Conservation (phyloP, 2,329 filamentous ascomycete genomes). For the Xylaria sp. region DNA sequence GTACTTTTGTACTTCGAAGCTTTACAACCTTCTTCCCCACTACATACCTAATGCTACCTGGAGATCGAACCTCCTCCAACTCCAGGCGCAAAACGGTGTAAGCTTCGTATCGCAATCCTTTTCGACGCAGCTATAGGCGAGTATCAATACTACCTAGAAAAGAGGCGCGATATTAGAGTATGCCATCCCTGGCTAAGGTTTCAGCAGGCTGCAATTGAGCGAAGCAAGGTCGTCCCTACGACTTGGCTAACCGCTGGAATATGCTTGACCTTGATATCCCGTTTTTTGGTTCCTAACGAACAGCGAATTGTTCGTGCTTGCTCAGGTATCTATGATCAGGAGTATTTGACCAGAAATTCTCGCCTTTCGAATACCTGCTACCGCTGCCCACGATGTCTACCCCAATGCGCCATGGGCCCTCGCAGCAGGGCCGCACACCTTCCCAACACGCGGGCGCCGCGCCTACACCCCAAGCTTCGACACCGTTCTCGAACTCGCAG, state of each 20-base stretch:
- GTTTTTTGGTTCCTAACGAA: not conserved
- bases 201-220: not conserved
- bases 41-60: not conserved
- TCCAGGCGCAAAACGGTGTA: not conserved
- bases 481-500: constrained; percentile 62
- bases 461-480: constrained; percentile 68
- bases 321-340: too few relatives aligned
- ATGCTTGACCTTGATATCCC: not conserved
- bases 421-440: constrained; percentile 54
- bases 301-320: too few relatives aligned
- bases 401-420: constrained; percentile 44
- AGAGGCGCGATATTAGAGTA: not conserved
- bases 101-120: not conserved
- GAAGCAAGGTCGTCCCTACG: not conserved
- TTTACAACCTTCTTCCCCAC: not conserved
- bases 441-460: constrained; percentile 52
- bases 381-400: constrained; percentile 36
- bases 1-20: too few relatives aligned
- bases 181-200: not conserved
- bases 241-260: too few relatives aligned
- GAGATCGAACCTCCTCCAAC: not conserved
- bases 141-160: not conserved
- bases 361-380: not conserved
- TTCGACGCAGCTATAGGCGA: not conserved
- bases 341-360: too few relatives aligned